Base-by-base conservation (phyloP, 2,329 filamentous ascomycete genomes). In the Sporothrix protearum region DNA sequence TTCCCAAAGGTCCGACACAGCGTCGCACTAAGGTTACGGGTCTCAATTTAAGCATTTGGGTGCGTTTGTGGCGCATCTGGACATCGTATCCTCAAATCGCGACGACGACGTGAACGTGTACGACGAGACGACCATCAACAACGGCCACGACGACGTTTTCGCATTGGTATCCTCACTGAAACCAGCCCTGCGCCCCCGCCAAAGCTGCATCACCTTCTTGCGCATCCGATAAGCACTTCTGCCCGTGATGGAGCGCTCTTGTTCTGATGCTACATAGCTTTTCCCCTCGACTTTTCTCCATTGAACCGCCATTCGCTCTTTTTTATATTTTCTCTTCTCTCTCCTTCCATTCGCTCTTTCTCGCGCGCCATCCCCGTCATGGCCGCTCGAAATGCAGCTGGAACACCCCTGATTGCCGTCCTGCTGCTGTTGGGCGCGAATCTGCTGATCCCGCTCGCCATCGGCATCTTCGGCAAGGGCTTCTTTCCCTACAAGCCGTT, bases 401-500 rank as follows among this genome's bases (percentile, higher is more conserved):
- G 19, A 12, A 30, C 36, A 10, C 57, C 66, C 28, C 49, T 74
- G n/a, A 9, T 53, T 71, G 72, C 78, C 72, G 80, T 79, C 72
- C 70, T 83, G 68, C 78, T 87, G 74, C 87, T 94, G 73, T 78
- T 86, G 68, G 81, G 88, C 74, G 91, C 93, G 77, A 97, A 97
- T 80, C 71, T 94, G 42, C 81, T 97, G 73, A 88, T 97, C 59
- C 92, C 92, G 2, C 78, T 91, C 71, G 90, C 93, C 63, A 88
- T 94, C 74, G 76, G 91, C 70, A 81, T 91, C 75, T 98, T 98
- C 80, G 94, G 92, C 33, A 88, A 89, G 42, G 95, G 96, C 16
- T 99, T 99, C 85, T 99, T 99, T 78, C 96, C 96, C 8, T 97
- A 98, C 82, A 99, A 99, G 78, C 94, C 96, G 2, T 91, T 97